Evolutionary conservation across 176 grass and related monocot species (phyloP).

Genomic region (Juncus effusus): DNA sequence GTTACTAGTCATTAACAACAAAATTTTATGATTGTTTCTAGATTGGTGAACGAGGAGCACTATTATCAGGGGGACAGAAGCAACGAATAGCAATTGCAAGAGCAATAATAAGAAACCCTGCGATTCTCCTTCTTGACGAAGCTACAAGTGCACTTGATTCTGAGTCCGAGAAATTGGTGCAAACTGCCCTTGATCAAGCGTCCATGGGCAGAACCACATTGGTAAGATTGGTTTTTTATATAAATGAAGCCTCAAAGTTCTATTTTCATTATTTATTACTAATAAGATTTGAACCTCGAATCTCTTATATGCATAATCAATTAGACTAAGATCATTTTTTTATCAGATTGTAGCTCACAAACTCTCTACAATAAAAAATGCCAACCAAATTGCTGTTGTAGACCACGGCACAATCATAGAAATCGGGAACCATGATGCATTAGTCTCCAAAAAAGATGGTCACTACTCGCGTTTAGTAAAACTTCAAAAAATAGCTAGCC

Average conservation of each 20-base stretch:
- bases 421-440: constrained; percentile 72
- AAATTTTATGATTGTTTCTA: constrained; percentile 22
- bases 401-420: constrained; percentile 68
- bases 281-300: no score
- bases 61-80: constrained; percentile 83
- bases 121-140: constrained; percentile 83
- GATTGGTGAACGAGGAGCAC: constrained; percentile 72
- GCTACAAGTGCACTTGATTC: constrained; percentile 88
- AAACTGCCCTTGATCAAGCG: constrained; percentile 82
- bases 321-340: constrained; percentile 13
- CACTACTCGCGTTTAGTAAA: constrained; percentile 73
- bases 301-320: no score
- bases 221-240: constrained; percentile 26
- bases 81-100: constrained; percentile 81
- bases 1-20: no score
- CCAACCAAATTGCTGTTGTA: constrained; percentile 79
- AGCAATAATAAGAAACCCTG: constrained; percentile 78
- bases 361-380: constrained; percentile 80
- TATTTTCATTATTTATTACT: no score
- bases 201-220: constrained; percentile 91
- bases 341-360: constrained; percentile 82
- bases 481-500: constrained; percentile 72
- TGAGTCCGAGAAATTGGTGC: constrained; percentile 82
- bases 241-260: no score
- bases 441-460: constrained; percentile 43